phyloP scores from a whole-genome alignment of 352 stramenopile genomes.

The Pythium sp. region DNA sequence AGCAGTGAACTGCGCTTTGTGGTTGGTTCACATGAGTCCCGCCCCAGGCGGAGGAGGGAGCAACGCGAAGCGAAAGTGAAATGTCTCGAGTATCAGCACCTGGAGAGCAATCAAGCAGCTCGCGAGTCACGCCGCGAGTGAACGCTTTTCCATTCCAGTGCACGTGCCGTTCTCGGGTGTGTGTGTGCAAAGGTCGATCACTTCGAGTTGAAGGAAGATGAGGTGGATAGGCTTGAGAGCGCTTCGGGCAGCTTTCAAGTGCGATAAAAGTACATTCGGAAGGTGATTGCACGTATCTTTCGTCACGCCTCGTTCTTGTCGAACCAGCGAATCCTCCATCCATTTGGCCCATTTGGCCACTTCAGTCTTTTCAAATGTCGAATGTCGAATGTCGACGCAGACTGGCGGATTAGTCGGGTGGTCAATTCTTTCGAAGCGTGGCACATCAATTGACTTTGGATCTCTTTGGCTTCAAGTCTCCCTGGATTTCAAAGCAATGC shows the following conservation, averaged over 20 bases:
- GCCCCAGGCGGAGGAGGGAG: no score
- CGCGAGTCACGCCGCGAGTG: no score
- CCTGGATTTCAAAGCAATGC: no score
- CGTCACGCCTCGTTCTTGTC: neutral
- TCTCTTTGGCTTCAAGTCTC: no score
- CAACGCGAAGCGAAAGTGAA: neutral
- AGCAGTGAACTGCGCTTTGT: neutral
- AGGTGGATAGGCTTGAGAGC: neutral
- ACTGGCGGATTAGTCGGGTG: no score
- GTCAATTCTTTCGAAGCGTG: no score
- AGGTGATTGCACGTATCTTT: neutral
- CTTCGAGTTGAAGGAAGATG: neutral
- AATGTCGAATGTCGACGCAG: no score
- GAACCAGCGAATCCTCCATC: no score
- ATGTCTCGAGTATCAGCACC: neutral
- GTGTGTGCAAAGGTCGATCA: neutral
- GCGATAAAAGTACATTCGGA: neutral
- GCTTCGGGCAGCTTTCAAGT: neutral
- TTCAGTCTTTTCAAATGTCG: neutral
- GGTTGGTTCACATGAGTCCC: neutral
- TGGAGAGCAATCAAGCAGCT: neutral
- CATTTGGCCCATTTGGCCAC: neutral
- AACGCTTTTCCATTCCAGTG: neutral
- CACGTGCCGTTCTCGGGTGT: neutral
- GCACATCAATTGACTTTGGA: no score